Evolutionary conservation across 495 filamentous ascomycete genomes (phyloP), one percentile per base, ranked within the genome.

Genomic region (Barbatosphaeria neglecta): DNA sequence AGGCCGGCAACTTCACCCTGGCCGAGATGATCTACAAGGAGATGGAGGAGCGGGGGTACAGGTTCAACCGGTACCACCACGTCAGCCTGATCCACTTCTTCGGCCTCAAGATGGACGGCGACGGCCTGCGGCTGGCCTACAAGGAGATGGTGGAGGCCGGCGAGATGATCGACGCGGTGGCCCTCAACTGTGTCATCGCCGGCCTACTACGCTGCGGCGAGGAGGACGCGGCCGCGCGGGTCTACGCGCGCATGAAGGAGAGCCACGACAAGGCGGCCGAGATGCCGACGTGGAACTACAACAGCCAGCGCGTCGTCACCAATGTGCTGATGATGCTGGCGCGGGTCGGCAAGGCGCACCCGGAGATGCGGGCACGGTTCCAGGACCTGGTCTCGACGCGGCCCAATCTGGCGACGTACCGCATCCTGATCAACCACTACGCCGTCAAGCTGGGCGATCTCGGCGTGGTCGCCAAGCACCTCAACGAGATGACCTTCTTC

Each of bases 91-190:
- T 98, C n/a, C 86, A 84, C 56, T 90, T 83, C 52, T 75, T 83
- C 47, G 90, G 90, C 13, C 65, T 90, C 41, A 72, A 74, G 49
- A 65, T 70, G 24, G 81, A 95, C 59, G 73, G 78, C 4, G 68
- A 81, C 50, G 81, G 73, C 22, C 74, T 94, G 35, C 74, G 85
- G 37, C 69, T 68, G 27, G 78, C 82, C 1, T 98, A 93, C 55
- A 67, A 77, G 25, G 75, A 83, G 6, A 81, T 94, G 58, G 82
- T 95, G 23, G 66, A 82, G 37, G 76, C 77, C 0, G 89, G 88
- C 27, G 84, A 95, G 57, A 77, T 95, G 15, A 81, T 98, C 24
- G 90, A 97, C 61, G 92, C 87, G 0, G 75, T 82, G 5, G 84
- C 87, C 11, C 67, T 96, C 55, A 96, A 96, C 57, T 83, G 82